Evolutionary conservation across 202 grass and related monocot species (phyloP).

Genomic region (Elaeis oleifera): DNA sequence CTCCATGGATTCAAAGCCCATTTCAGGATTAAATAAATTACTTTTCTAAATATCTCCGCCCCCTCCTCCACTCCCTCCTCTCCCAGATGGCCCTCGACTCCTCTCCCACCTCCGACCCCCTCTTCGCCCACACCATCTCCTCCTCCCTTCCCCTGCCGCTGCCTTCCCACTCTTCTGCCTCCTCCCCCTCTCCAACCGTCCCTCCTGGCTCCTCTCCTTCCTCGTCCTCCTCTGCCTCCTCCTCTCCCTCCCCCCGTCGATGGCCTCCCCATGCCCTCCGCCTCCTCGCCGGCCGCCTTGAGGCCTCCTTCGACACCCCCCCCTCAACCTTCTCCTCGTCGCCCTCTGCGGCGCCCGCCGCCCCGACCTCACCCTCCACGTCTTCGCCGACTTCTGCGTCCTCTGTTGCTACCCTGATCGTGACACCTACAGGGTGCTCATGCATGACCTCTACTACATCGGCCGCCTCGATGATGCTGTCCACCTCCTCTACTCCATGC

Average conservation of each 20-base stretch:
- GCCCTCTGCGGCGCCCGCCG: constrained; percentile 26
- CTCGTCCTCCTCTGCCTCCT: constrained; percentile 53
- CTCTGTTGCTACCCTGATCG: constrained; percentile 46
- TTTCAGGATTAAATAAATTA: too few relatives aligned
- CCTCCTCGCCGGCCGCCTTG: constrained; percentile 32
- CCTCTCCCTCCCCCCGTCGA: constrained; percentile 6
- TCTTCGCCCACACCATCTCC: constrained; percentile 45
- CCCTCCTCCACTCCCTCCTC: constrained; percentile 4
- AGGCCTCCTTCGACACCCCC: constrained; percentile 31
- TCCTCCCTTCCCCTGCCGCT: constrained; percentile 27
- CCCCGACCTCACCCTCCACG: constrained; percentile 48
- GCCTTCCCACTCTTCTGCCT: constrained; percentile 39
- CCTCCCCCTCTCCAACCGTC: constrained; percentile 39
- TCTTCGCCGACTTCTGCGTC: constrained; percentile 49
- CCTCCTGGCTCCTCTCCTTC: constrained; percentile 71
- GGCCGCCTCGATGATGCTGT: constrained; percentile 62
- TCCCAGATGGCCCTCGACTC: constrained; percentile 2
- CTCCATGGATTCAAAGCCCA: too few relatives aligned
- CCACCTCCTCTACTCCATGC: constrained; percentile 72
- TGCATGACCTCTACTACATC: constrained; percentile 48
- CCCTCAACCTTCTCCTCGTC: constrained; percentile 43
- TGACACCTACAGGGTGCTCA: constrained; percentile 44
- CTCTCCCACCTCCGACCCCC: constrained; percentile 41
- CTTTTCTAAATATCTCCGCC: constrained; percentile 7
- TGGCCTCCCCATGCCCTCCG: constrained; percentile 34